A percentile compares a stretch with the other conserved stretches of the same genome.
Conservation (phyloP, 495 filamentous ascomycete species). For the Hypomontagnella monticulosa region DNA sequence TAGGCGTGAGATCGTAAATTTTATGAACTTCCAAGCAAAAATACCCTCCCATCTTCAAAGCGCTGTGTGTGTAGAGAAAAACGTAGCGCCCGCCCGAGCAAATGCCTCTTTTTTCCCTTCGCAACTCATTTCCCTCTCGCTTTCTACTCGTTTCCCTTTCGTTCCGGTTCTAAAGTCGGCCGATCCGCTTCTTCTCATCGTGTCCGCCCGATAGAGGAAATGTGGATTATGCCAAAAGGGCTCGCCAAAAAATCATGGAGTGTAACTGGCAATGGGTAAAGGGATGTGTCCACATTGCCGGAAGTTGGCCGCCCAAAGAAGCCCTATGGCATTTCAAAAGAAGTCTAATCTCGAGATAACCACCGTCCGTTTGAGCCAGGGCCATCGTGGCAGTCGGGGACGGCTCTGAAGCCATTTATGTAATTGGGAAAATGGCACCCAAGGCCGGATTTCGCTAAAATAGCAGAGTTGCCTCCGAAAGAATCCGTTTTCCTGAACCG, state of each 20-base stretch:
- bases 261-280: neutral
- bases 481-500: slow-evolving; percentile 42
- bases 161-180: slow-evolving; percentile 35
- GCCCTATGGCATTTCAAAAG: slow-evolving; percentile 33
- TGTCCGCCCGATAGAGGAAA: slow-evolving; percentile 37
- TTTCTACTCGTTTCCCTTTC: slow-evolving; percentile 32
- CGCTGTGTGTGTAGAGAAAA: slow-evolving; percentile 5
- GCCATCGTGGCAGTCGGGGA: slow-evolving; percentile 13
- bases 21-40: slow-evolving; percentile 27
- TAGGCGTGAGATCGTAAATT: slow-evolving; percentile 43
- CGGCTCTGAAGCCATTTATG: slow-evolving; percentile 9
- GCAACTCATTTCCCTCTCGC: slow-evolving; percentile 11
- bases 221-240: slow-evolving; percentile 21
- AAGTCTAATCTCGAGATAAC: slow-evolving; percentile 43
- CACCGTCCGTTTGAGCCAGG: slow-evolving; percentile 26
- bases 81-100: slow-evolving; percentile 22
- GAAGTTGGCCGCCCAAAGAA: slow-evolving; percentile 20
- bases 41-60: slow-evolving; percentile 15
- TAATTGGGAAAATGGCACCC: slow-evolving; percentile 17
- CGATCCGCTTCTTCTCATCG: slow-evolving; percentile 36
- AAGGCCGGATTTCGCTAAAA: slow-evolving; percentile 24
- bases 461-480: slow-evolving; percentile 42
- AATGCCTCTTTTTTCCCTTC: slow-evolving; percentile 33
- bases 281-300: slow-evolving; percentile 11
- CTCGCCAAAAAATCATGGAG: slow-evolving; percentile 11